Evolutionary conservation across 2,329 filamentous ascomycete species (phyloP).

Genomic region (Fusarium euwallaceae): DNA sequence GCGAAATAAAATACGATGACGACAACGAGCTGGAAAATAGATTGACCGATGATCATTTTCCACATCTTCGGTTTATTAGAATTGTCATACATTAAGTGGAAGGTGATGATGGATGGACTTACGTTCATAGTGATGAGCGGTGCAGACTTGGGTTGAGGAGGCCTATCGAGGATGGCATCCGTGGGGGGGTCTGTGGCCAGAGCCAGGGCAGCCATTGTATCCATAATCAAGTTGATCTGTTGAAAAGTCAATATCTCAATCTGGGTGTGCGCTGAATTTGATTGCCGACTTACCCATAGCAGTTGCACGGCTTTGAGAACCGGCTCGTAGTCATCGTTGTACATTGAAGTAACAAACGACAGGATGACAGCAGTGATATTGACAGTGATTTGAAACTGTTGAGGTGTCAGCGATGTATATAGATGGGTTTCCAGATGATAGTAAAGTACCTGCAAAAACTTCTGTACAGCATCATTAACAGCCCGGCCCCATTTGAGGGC

Average conservation of each 20-base stretch:
- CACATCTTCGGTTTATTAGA: conserved; percentile 67
- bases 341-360: conserved; percentile 73
- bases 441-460: conserved; percentile 68
- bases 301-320: conserved; percentile 75
- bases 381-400: conserved; percentile 73
- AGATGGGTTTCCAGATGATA: background rate
- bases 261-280: conserved; percentile 72
- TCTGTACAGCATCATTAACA: conserved; percentile 73
- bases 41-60: conserved; percentile 91
- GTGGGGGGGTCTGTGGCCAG: conserved; percentile 56
- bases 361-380: conserved; percentile 76
- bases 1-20: conserved; percentile 69
- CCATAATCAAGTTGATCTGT: conserved; percentile 76
- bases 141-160: conserved; percentile 69
- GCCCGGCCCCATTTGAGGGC: background rate
- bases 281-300: conserved; percentile 74
- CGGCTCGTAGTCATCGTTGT: conserved; percentile 69
- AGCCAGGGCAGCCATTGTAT: conserved; percentile 75
- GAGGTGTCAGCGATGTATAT: background rate
- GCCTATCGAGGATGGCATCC: conserved; percentile 63
- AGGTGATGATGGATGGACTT: background rate
- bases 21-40: conserved; percentile 78
- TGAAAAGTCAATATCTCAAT: conserved; percentile 55
- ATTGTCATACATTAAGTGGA: background rate
- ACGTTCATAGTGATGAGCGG: conserved; percentile 74